Base-by-base conservation (phyloP, 768 basidiomycete genomes). In the Kwoniella sp. region DNA sequence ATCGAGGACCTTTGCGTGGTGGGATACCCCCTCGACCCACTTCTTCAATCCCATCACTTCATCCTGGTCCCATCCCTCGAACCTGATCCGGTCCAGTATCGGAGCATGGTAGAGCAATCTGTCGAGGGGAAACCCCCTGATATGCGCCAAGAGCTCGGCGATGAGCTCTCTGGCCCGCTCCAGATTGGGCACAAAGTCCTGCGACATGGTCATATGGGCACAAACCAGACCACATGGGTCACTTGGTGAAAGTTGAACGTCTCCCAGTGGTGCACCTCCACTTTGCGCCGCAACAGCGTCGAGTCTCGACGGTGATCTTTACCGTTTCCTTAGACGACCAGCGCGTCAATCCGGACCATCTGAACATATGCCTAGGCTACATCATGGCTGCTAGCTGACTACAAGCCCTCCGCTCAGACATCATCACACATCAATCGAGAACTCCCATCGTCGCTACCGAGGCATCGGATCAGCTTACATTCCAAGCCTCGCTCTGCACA, bases 391-490 rank as follows among this genome's bases (percentile, higher is more conserved):
- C n/a, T n/a, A n/a, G n/a, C n/a, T n/a, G n/a, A n/a, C n/a, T n/a
- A n/a, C n/a, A n/a, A n/a, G n/a, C n/a, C n/a, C n/a, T n/a, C n/a
- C n/a, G n/a, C n/a, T n/a, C n/a, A n/a, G n/a, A n/a, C n/a, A n/a
- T 19, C 22, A 22, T 56, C 44, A 66, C 12, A 58, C 39, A 10
- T 58, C 57, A 3, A 65, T 52, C 5, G 63, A 45, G 36, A 68
- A 68, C 26, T 62, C 63, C 63, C 63, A 69, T 44, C 67, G 57
- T 17, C 64, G 59, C 63, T 65, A 31, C 25, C 19, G 5, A n/a
- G 41, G 14, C 26, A 12, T 22, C 20, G 4, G 36, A 43, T 52
- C 42, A 53, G 34, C 22, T 19, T 5, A 12, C n/a, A 41, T 33
- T 29, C 10, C 37, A 46, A 33, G 14, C 8, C 14, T 23, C 14